phyloP scores from a whole-genome alignment of 305 asterid genomes.

The Fraxinus xanthoxyloides region DNA sequence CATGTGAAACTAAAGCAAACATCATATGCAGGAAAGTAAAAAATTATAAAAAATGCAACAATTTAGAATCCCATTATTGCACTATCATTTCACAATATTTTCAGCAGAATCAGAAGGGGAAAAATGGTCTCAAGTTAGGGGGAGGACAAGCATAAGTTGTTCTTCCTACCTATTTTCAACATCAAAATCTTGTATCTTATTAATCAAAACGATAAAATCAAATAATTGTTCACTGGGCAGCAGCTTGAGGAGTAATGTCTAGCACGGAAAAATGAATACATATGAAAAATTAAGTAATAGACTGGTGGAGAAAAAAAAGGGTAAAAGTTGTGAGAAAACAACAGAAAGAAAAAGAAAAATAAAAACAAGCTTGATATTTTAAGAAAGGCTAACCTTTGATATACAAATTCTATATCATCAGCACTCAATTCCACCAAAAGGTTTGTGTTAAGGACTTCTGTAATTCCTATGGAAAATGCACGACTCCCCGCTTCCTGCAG shows the following conservation, averaged over 20 bases:
- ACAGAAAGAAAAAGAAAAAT: not conserved
- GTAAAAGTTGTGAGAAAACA: not conserved
- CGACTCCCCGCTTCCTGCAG: slow-evolving; percentile 79
- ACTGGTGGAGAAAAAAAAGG: not conserved
- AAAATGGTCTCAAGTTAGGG: not conserved
- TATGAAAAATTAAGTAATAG: not conserved
- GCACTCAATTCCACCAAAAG: slow-evolving; percentile 90
- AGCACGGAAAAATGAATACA: not conserved
- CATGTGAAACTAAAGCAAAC: not conserved
- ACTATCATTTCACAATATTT: not conserved
- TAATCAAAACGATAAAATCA: not conserved
- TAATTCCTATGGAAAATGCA: slow-evolving; percentile 85
- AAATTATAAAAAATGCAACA: not conserved
- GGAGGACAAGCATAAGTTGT: not conserved
- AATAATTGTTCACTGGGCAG: not conserved
- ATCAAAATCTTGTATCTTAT: not conserved
- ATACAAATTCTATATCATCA: slow-evolving; percentile 89
- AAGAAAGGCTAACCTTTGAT: slow-evolving; percentile 57
- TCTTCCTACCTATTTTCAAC: not conserved
- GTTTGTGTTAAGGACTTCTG: slow-evolving; percentile 86
- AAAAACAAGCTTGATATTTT: slow-evolving; percentile 7
- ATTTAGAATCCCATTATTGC: not conserved
- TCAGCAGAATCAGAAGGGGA: not conserved
- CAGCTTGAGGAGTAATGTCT: not conserved
- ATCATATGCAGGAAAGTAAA: not conserved